Conservation (phyloP, 164 flowering plant species). For the Euptelea pleiosperma region DNA sequence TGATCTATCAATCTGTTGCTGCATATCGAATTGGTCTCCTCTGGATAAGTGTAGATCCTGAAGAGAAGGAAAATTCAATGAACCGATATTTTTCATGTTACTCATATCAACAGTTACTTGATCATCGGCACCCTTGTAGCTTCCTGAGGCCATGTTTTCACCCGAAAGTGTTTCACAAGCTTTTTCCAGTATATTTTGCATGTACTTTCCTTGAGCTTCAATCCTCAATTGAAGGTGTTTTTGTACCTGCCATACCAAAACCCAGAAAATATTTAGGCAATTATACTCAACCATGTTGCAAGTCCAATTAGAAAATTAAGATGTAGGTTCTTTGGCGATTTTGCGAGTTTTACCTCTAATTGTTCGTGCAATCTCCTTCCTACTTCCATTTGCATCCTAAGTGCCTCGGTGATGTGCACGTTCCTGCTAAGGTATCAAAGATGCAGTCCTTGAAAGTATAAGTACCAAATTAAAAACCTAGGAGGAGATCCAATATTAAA, state of each 20-base stretch:
- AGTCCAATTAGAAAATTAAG: background rate
- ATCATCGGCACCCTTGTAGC: constrained; percentile 36
- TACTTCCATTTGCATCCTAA: constrained; percentile 97
- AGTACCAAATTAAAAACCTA: constrained; percentile 3
- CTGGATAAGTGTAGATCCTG: constrained; percentile 81
- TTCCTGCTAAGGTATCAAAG: constrained; percentile 33
- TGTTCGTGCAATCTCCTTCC: constrained; percentile 96
- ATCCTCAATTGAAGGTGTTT: constrained; percentile 88
- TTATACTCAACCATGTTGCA: too few species aligned
- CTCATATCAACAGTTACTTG: constrained; percentile 36
- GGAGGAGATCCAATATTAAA: background rate
- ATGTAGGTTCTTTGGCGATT: background rate
- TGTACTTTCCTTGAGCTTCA: constrained; percentile 98
- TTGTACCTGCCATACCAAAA: constrained; percentile 58
- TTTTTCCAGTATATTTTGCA: constrained; percentile 90
- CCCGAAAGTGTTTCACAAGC: constrained; percentile 89
- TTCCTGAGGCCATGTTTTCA: constrained; percentile 47
- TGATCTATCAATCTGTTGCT: constrained; percentile 39
- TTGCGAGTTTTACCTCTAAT: constrained; percentile 63
- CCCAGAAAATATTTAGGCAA: too few species aligned
- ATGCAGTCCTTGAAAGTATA: background rate
- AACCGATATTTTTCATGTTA: constrained; percentile 42
- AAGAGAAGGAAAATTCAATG: constrained; percentile 60
- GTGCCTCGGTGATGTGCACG: constrained; percentile 53
- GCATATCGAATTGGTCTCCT: constrained; percentile 50